Conservation (phyloP, 139 green algal species). For the Coccomyxa sp. region DNA sequence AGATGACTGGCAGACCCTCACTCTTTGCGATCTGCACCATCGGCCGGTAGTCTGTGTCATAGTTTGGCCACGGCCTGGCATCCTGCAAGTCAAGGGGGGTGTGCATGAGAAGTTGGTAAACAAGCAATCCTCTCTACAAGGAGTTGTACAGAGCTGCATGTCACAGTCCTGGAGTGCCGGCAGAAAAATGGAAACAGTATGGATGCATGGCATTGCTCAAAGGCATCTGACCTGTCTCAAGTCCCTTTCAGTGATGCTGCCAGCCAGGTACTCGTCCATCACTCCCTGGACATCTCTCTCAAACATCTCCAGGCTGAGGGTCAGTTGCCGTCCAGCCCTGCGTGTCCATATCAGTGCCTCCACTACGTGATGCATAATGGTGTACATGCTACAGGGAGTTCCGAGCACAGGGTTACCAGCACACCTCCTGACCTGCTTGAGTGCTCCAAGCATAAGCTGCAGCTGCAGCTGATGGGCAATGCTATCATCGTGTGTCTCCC, state of each 20-base stretch:
- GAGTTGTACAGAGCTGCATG: not conserved
- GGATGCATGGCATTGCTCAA: not conserved
- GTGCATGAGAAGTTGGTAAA: too few relatives aligned
- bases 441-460: not conserved
- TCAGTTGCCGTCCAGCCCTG: constrained; percentile 3
- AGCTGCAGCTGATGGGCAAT: not conserved
- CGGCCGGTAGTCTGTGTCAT: constrained; percentile 30
- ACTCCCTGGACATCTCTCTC: constrained; percentile 45
- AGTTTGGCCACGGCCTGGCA: constrained; percentile 30
- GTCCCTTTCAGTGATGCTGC: constrained; percentile 19
- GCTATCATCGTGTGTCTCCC: not conserved
- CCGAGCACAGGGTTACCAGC: not conserved
- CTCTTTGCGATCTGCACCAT: constrained; percentile 26
- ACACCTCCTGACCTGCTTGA: not conserved
- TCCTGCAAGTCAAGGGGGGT: too few relatives aligned
- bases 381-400: too few relatives aligned
- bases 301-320: constrained; percentile 53
- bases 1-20: constrained; percentile 24
- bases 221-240: constrained; percentile 7
- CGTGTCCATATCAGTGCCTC: too few relatives aligned
- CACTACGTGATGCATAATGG: too few relatives aligned
- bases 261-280: constrained; percentile 41
- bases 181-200: too few relatives aligned
- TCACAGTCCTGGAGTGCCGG: not conserved
- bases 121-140: not conserved